Evolutionary conservation across 2,329 filamentous ascomycete genomes (phyloP), one percentile per base, ranked within the genome.

Genomic region (Colletotrichum musae): DNA sequence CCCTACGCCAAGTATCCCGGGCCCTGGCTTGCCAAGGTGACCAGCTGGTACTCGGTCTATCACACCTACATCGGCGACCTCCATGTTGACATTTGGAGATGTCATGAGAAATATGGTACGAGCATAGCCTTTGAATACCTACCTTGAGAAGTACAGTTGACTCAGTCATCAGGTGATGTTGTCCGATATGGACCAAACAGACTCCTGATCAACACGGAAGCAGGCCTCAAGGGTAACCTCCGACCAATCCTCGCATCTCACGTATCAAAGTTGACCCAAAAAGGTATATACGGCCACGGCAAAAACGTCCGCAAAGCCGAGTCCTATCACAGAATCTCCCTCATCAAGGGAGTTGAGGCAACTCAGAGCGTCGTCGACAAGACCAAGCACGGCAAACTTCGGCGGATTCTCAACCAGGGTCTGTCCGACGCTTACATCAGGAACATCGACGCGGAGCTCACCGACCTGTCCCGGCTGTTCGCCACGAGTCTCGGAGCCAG

Each of bases 1-100:
- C 64, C 64, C 2, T 68, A 51, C n/a, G 43, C 64, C 24, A 68
- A 58, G 36, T 64, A 68, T n/a, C 59, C 64, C 5, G 64, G 64
- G 13, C 64, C 64, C 7, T 2, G 51, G 6, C 21, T 68, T 3
- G 64, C 64, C 6, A 68, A 68, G 10, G 13, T 68, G 18, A 68
- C 58, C 5, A 68, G 51, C 12, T 58, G 51, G 51, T 68, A 68
- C 7, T 50, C 43, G 16, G 64, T 58, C 5, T 68, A 68, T 3
- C 53, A 68, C 24, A 53, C 58, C 1, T 68, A 63, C 4, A 24
- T 45, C 18, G 64, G 64, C 15, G 64, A 68, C 21, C 51, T 68
- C 5, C 64, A 68, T 16, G 13, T 57, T 26, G 64, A 68, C 2
- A 63, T 68, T 6, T 62, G 59, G 64, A n/a, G 64, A 15, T 68